Base-by-base conservation (phyloP, 208 protist genomes). In the Leishmania gerbilli region DNA sequence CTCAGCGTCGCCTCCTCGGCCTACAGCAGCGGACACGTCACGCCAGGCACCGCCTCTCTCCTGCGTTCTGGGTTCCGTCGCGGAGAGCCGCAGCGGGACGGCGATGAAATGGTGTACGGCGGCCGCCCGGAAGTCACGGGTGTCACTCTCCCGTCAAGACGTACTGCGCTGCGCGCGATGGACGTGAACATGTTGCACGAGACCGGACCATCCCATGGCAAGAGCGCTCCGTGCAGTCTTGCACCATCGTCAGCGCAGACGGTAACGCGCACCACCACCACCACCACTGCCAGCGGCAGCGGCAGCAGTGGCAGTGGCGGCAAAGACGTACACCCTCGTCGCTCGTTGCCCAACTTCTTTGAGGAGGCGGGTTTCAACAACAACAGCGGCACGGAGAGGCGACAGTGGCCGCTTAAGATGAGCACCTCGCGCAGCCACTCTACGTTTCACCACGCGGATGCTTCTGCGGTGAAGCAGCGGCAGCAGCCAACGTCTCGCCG, bases 1-100 rank as follows among this genome's bases (percentile, higher is more conserved):
- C 74, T 85, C 56, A 90, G 87, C 74, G 42, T 79, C 47, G 60
- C 56, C 34, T 86, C 87, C 53, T 87, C 84, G 27, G 71, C 13
- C 17, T 81, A 77, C 74, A 77, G 53, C 74, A 77, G 56, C 40
- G 74, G 74, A 31, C 56, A 67, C 40, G 37, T 31, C 17, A 51
- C 74, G 34, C 56, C 40, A 5, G 55, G 53, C 31, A 31, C 71
- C 5, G 17, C n/a, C 53, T 37, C 47, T 76, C 51, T 76, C 51
- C 34, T 60, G 49, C 71, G 71, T 51, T 47, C 45, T 60, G 71
- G 49, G 34, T 7, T 49, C 27, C 69, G 68, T 68, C 27, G 69
- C n/a, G 45, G 69, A 53, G 60, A 37, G 42, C 58, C 17, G 69
- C 11, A 21, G 34, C n/a, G 19, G 17, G 64, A 31, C 47, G 55